These are phyloP conservation scores for Eucalyptus erythrocorys DNA, from an alignment of 345 rosid species.

Conservation along the genomic window DNA sequence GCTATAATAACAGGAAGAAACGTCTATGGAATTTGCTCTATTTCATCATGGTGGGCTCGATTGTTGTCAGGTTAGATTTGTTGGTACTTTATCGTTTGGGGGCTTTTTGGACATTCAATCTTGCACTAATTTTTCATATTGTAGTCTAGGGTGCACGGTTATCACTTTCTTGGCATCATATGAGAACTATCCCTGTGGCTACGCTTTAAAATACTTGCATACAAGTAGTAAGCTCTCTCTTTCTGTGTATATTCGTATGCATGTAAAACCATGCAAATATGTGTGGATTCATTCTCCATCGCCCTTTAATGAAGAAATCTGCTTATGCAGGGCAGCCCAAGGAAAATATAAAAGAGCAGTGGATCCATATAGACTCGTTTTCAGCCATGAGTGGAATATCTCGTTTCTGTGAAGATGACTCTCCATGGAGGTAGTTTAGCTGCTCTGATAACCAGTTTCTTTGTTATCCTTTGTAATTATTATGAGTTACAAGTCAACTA, in stretches of 20 bases:
- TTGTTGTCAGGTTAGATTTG: slow-evolving; percentile 53
- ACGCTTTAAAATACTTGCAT: slow-evolving; percentile 77
- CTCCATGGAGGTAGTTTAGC: slow-evolving; percentile 65
- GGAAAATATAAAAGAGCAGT: slow-evolving; percentile 24
- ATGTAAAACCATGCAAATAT: background rate
- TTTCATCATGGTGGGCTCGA: slow-evolving; percentile 44
- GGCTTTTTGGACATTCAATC: background rate
- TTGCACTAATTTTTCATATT: slow-evolving; percentile 16
- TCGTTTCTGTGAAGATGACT: slow-evolving; percentile 70
- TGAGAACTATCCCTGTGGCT: slow-evolving; percentile 86
- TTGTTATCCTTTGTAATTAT: background rate
- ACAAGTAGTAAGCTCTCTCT: slow-evolving; percentile 43
- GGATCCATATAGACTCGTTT: slow-evolving; percentile 86
- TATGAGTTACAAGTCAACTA: background rate
- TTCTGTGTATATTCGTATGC: background rate
- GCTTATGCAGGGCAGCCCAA: slow-evolving; percentile 27
- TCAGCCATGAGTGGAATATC: slow-evolving; percentile 98
- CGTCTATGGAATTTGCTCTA: slow-evolving; percentile 59
- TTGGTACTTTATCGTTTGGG: background rate
- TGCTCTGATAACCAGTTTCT: background rate
- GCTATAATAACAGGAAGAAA: slow-evolving; percentile 85
- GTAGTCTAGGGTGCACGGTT: slow-evolving; percentile 81
- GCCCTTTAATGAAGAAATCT: background rate
- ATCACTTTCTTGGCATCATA: slow-evolving; percentile 76
- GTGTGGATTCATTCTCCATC: background rate